These are phyloP conservation scores for Vanilla planifolia DNA, from an alignment of 106 monocot species.

Conservation along the genomic window DNA sequence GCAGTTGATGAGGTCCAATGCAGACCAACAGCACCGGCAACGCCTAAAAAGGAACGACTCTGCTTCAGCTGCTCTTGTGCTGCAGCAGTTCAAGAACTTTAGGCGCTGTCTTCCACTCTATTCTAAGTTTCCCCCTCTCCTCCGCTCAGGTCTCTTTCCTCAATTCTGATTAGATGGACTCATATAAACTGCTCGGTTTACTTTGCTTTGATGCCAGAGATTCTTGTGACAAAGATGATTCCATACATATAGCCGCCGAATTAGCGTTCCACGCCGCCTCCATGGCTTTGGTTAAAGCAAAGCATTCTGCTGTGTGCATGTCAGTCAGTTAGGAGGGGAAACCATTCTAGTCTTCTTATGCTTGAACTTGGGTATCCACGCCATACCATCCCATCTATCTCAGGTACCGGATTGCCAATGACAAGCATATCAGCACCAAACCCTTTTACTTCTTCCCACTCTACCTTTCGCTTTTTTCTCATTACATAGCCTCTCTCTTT, in stretches of 20 bases:
- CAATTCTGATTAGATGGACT: not conserved
- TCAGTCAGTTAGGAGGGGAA: not conserved
- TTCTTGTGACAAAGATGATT: slow-evolving; percentile 4
- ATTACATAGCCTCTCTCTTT: not conserved
- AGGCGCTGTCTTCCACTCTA: not conserved
- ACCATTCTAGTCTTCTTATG: too few relatives aligned
- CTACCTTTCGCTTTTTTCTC: not conserved
- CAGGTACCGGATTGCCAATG: too few relatives aligned
- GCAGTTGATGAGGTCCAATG: not conserved
- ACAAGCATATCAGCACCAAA: too few relatives aligned
- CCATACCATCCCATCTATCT: too few relatives aligned
- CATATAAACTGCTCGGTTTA: not conserved
- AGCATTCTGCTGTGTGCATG: not conserved
- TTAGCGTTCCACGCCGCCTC: slow-evolving; percentile 5
- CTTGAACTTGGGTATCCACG: not conserved
- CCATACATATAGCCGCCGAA: slow-evolving; percentile 1
- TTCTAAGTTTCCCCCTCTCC: too few relatives aligned
- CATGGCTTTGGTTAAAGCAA: slow-evolving; percentile 3
- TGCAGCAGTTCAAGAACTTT: not conserved
- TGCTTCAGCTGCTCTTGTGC: not conserved
- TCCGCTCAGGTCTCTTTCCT: not conserved
- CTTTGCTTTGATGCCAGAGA: slow-evolving; percentile 7
- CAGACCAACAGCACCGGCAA: not conserved
- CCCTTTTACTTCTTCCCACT: not conserved
- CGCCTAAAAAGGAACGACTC: slow-evolving; percentile 1